Base-by-base conservation (phyloP, 1,284 basidiomycete genomes). In the Marasmius fiardii region DNA sequence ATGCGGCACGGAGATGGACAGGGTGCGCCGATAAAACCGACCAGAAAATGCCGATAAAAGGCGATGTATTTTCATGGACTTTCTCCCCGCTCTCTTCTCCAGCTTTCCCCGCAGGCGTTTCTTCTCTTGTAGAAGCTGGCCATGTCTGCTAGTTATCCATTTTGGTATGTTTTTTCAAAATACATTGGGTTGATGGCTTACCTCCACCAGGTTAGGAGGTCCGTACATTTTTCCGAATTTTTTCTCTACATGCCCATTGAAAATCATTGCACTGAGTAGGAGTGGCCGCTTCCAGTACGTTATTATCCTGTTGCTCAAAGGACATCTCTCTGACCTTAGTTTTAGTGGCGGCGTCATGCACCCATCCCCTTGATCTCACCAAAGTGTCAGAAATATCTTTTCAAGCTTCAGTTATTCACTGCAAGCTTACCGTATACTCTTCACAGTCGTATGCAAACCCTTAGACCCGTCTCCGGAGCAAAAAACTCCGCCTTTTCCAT, bases 361-460 rank as follows among this genome's bases (percentile, higher is more conserved):
- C 92, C 0, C 92, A 95, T 74, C 92, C 92, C 28, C 72, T 94
- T 48, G 92, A 95, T 70, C 76, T 93, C 54, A 87, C 90, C 57
- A 90, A 93, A 83, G 90, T 94, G 92, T 93, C 59, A 60, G 85
- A 74, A 58, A 20, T 33, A 23, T 21, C 28, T 23, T 48, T 51
- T 53, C 34, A 33, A n/a, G 16, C 39, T 20, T 16, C 39, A 41
- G 47, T 39, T 45, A 54, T 57, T 34, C 50, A 10, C 51, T 47
- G 31, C 53, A 24, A 23, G 43, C 45, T 11, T 31, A 11, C 52
- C 52, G 4, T 37, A 35, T 21, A n/a, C 20, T 31, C 44, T 54
- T 31, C 60, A 37, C 59, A 90, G 89, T 56, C 88, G 88, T 57
- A 89, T 92, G 85, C 90, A 92, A 71, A 90, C 88, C n/a, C 67